Conservation (phyloP, 2,329 filamentous ascomycete species). For the Cercospora zeae-maydis region DNA sequence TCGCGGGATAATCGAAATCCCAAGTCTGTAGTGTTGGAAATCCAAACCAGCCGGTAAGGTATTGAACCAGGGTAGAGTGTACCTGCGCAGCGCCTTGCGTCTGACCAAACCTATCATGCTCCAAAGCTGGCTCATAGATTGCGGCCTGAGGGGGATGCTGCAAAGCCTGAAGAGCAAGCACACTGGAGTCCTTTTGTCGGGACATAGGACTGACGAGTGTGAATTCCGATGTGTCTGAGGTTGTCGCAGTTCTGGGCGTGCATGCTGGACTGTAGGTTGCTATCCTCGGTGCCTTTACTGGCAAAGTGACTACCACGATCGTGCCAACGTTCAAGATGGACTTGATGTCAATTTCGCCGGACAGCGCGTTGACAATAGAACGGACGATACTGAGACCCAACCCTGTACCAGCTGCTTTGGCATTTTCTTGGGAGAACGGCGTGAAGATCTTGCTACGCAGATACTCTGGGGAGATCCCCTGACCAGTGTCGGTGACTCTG, state of each 20-base stretch:
- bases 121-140: conserved; percentile 25
- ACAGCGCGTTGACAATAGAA: conserved; percentile 56
- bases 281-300: conserved; percentile 42
- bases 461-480: conserved; percentile 62
- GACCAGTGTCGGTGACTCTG: conserved; percentile 59
- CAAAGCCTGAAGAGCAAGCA: conserved; percentile 46
- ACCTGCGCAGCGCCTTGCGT: conserved; percentile 22
- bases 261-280: not conserved
- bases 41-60: conserved; percentile 25
- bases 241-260: not conserved
- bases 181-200: conserved; percentile 39
- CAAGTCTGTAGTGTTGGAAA: conserved; percentile 27
- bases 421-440: conserved; percentile 63
- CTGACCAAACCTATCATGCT: conserved; percentile 24
- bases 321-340: conserved; percentile 28
- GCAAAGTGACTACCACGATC: conserved; percentile 21
- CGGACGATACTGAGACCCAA: conserved; percentile 63
- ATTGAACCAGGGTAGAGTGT: conserved; percentile 24
- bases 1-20: conserved; percentile 22
- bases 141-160: conserved; percentile 27
- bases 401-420: conserved; percentile 58
- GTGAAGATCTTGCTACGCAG: conserved; percentile 59
- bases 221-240: not conserved
- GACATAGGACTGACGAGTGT: not conserved
- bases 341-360: conserved; percentile 56